Evolutionary conservation across 1,284 basidiomycete genomes (phyloP), one percentile per base, ranked within the genome.

Genomic region (Stygiomarasmius scandens): DNA sequence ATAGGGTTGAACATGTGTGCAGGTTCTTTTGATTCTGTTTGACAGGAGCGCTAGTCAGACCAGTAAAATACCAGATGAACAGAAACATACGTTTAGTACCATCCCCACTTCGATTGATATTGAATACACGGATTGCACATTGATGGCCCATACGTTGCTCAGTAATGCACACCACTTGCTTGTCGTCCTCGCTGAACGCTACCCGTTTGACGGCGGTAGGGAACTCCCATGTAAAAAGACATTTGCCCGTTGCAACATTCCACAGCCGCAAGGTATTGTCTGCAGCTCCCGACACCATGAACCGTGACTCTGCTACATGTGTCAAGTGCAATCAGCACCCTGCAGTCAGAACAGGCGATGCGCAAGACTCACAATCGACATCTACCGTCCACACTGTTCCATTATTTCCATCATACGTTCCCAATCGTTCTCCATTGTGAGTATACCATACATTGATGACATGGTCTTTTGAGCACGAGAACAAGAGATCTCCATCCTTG

Each of bases 361-460:
- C 4, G n/a, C 1, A 51, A 44, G 14, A 84, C 93, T 77, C 74
- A 97, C 94, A 87, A 79, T 99, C 96, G 58, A 95, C 87, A 73
- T 97, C 96, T 64, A 97, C 86, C 58, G 93, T 95, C 96, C 97
- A 98, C 34, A 99, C 93, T 1, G 93, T 85, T 64, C 96, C 96
- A 70, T 98, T 98, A 76, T 98, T 90, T 46, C 95, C 97, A 56
- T 95, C 89, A 73, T 98, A 98, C 56, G 97, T 99, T 49, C 96
- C 97, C 67, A 99, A 77, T 59, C 97, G 83, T 80, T 99, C 96
- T 63, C 97, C 97, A 70, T 99, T 99, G 69, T 97, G 94, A n/a
- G 96, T 92, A 77, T 88, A 98, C 95, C 96, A 98, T 51, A 93
- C 95, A 70, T 98, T 98, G 74, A 98, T 93, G 67, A 93, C 74